Evolutionary conservation across 257 asterid species (phyloP).

Genomic region (Thymus mandschuricus): DNA sequence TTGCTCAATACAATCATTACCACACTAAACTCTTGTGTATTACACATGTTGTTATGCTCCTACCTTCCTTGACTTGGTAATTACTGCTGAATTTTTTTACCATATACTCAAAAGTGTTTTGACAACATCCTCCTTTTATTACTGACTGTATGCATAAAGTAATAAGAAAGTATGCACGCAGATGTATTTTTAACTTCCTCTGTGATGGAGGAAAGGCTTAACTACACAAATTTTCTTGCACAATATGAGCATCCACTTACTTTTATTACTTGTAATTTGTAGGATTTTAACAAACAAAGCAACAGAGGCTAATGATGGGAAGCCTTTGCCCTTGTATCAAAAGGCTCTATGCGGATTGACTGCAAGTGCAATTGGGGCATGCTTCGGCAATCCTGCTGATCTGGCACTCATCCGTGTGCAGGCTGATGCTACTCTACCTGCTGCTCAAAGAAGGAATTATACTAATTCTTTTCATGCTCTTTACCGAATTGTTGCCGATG

Average conservation of each 20-base stretch:
- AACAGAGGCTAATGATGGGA: slow-evolving; percentile 91
- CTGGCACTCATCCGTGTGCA: slow-evolving; percentile 99
- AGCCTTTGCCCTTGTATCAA: slow-evolving; percentile 91
- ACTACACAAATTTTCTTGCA: background rate
- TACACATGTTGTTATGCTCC: background rate
- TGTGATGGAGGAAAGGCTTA: background rate
- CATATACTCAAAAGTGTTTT: background rate
- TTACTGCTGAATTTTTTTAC: background rate
- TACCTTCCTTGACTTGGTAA: slow-evolving; percentile 10
- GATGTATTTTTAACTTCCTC: background rate
- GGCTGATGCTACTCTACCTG: slow-evolving; percentile 96
- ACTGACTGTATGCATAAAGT: background rate
- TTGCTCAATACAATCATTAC: background rate
- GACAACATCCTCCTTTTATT: background rate
- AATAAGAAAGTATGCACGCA: background rate
- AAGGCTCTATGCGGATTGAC: slow-evolving; percentile 96
- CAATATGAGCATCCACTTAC: slow-evolving; percentile 1
- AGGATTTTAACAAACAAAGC: slow-evolving; percentile 95
- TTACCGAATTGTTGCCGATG: slow-evolving; percentile 73
- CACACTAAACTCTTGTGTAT: background rate
- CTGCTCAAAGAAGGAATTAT: slow-evolving; percentile 86
- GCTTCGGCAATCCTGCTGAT: slow-evolving; percentile 94
- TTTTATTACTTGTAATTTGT: background rate
- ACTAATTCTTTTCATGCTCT: slow-evolving; percentile 95
- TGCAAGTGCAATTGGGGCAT: slow-evolving; percentile 99